Evolutionary conservation across 768 basidiomycete genomes (phyloP), one percentile per base, ranked within the genome.

Genomic region (Pleurotus eryngii): DNA sequence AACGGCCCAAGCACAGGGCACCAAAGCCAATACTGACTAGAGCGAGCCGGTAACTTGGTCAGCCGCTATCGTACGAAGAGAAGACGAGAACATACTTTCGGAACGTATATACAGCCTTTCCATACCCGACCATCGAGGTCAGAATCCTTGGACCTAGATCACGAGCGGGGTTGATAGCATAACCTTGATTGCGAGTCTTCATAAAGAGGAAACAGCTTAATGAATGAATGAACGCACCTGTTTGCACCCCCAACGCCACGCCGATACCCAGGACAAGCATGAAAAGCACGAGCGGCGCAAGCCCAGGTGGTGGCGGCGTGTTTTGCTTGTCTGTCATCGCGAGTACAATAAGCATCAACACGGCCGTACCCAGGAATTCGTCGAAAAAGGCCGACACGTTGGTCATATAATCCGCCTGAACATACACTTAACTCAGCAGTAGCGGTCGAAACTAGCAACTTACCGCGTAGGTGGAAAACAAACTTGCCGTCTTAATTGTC

Each of bases 11-110:
- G 67, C 18, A 87, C 64, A 14, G 85, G 82, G 61, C 81, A 83
- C 87, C 87, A 90, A 40, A 90, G 58, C 89, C 87, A 89, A 64
- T 88, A 90, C 64, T 90, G 86, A 61, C 77, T 81, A 68, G 51
- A 63, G 70, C 42, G 64, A 57, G 58, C 30, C 15, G 30, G 4
- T 15, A n/a, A 35, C n/a, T 50, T 26, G 24, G 49, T n/a, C 15
- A 35, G 4, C 14, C 37, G 37, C 68, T 65, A 18, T 7, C 67
- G 63, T 65, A 18, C 9, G 42, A 40, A 55, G 26, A n/a, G 49
- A 39, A 57, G 11, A 53, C 39, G 24, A 15, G 27, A 11, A 68
- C 81, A 46, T 68, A 81, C 76, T 71, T 74, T 60, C 76, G 65
- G 60, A 72, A 78, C 9, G 69, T 72, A 57, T 69, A 78, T 7